Percentiles rank a stretch among this genome's conserved stretches.
Conservation (phyloP, 2,329 filamentous ascomycete species). For the Akanthomyces muscarius region DNA sequence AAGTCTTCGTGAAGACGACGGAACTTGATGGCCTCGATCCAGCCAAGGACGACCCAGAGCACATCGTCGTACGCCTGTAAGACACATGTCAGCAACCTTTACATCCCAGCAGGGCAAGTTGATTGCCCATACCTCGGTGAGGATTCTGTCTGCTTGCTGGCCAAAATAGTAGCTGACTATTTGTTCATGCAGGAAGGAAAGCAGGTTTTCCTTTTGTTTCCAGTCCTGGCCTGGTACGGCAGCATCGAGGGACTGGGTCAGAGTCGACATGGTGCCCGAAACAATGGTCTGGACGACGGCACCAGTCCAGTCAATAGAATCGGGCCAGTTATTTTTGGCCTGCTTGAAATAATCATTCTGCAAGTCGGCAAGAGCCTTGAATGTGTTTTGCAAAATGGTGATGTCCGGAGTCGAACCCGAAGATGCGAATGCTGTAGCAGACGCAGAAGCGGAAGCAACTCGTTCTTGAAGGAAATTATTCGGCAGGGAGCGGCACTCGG, state of each 20-base stretch:
- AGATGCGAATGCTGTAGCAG: not conserved
- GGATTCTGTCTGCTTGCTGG: constrained; percentile 71
- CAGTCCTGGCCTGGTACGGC: constrained; percentile 35
- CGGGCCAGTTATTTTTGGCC: constrained; percentile 78
- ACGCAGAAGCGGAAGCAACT: not conserved
- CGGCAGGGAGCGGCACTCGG: constrained; percentile 5
- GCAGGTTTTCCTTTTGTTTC: constrained; percentile 66
- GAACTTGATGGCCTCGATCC: constrained; percentile 79
- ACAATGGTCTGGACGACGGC: constrained; percentile 80
- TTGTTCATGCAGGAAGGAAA: constrained; percentile 79
- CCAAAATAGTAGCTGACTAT: constrained; percentile 77
- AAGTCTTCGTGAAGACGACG: constrained; percentile 63
- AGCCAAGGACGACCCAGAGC: constrained; percentile 89
- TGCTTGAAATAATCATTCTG: constrained; percentile 74
- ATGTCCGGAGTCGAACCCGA: constrained; percentile 1
- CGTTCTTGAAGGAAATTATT: constrained; percentile 3
- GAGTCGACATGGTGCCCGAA: constrained; percentile 65
- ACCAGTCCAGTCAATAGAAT: constrained; percentile 88
- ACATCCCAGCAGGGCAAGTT: not conserved
- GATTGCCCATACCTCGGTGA: constrained; percentile 45
- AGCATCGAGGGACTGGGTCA: constrained; percentile 56
- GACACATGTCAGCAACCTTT: constrained; percentile 3
- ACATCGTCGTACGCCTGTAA: constrained; percentile 84
- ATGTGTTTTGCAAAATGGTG: constrained; percentile 44
- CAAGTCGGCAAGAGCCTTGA: constrained; percentile 67